A percentile compares a stretch with the other conserved stretches of the same genome.
Evolutionary conservation across 2,329 filamentous ascomycete species (phyloP).

Genomic region (Thelonectria discophora): DNA sequence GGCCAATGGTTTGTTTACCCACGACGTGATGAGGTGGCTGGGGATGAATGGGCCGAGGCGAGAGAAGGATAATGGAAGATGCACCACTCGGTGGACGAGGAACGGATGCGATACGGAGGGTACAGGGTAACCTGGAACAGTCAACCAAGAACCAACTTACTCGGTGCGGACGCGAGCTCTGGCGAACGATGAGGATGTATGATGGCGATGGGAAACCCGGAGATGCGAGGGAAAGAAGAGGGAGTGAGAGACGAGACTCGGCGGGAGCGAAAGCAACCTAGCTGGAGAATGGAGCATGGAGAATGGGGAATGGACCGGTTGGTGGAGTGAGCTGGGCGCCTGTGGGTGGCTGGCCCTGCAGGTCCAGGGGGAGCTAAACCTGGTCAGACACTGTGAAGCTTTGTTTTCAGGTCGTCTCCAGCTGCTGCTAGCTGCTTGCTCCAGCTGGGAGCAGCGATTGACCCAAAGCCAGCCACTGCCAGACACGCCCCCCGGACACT

Average conservation of each 20-base stretch:
- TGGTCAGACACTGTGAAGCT: no score
- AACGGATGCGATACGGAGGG: conserved; percentile 1
- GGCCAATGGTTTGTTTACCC: conserved; percentile 54
- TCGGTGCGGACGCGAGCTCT: conserved; percentile 10
- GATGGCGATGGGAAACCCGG: conserved; percentile 20
- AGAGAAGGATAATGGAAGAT: no score
- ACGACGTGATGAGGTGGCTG: conserved; percentile 18
- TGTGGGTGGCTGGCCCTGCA: neutral
- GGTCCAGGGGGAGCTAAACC: no score
- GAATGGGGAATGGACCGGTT: neutral
- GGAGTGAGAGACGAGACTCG: conserved; percentile 7
- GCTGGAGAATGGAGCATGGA: neutral
- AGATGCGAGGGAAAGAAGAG: no score
- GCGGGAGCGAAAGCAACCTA: neutral
- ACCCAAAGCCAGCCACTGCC: conserved; percentile 15
- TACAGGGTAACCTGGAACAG: conserved; percentile 20
- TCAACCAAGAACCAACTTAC: conserved; percentile 12
- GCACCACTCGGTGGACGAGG: neutral
- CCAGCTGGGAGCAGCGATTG: conserved; percentile 20
- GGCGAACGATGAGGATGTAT: conserved; percentile 16
- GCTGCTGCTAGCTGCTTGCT: conserved; percentile 11
- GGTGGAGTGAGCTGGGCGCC: neutral
- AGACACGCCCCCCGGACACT: conserved; percentile 17
- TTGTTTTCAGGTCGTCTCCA: no score
- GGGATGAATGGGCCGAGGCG: conserved; percentile 12